A percentile compares a stretch with the other conserved stretches of the same genome.
phyloP scores from a whole-genome alignment of 768 basidiomycete genomes.

The Amanita rimosa region DNA sequence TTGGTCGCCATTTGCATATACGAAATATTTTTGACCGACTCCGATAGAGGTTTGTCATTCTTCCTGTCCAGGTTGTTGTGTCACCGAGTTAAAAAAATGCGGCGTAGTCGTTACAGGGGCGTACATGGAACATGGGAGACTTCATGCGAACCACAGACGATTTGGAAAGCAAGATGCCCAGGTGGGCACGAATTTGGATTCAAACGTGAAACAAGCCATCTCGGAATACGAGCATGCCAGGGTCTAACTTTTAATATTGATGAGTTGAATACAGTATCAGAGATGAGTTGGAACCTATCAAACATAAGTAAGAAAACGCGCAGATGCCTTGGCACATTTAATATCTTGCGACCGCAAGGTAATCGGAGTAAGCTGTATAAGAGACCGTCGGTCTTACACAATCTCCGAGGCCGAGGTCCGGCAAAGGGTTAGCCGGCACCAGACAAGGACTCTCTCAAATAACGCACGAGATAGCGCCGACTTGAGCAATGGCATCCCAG shows the following conservation, averaged over 20 bases:
- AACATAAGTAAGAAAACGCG: too few relatives aligned
- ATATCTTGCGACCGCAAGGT: too few relatives aligned
- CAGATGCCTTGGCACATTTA: too few relatives aligned
- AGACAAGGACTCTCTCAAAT: background rate
- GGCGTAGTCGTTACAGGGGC: slow-evolving; percentile 1
- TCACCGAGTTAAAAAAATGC: too few relatives aligned
- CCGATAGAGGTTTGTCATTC: slow-evolving; percentile 35
- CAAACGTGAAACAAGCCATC: background rate
- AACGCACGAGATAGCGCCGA: background rate
- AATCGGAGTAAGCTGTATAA: too few relatives aligned
- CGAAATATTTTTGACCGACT: slow-evolving; percentile 46
- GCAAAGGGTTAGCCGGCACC: background rate
- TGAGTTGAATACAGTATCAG: too few relatives aligned
- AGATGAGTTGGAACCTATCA: too few relatives aligned
- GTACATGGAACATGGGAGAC: background rate
- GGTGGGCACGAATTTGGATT: background rate
- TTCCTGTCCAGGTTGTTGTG: background rate
- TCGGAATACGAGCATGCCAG: background rate
- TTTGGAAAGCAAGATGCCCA: background rate
- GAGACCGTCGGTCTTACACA: too few relatives aligned
- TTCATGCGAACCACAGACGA: background rate
- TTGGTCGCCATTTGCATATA: slow-evolving; percentile 42
- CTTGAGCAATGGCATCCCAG: background rate
- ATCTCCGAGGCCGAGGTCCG: too few relatives aligned
- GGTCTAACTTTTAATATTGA: background rate